These are phyloP conservation scores for Penstemon barbatus DNA, from an alignment of 257 asterid species.

Conservation along the genomic window DNA sequence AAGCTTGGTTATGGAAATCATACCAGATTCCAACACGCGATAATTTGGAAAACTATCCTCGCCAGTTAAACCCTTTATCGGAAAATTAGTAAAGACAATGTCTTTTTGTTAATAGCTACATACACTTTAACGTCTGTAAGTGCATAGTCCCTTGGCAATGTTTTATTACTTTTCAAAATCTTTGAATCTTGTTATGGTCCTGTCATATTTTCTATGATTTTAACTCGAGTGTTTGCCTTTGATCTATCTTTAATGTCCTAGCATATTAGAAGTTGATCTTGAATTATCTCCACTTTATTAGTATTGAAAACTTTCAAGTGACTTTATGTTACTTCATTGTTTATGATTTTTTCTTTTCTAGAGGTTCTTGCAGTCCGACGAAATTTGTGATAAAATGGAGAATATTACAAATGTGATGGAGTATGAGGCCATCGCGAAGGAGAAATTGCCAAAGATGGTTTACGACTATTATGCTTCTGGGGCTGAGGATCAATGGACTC, in stretches of 20 bases:
- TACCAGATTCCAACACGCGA: no score
- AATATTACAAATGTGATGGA: slow-evolving; percentile 68
- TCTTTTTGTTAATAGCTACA: background rate
- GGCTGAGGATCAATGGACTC: slow-evolving; percentile 83
- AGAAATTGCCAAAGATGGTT: slow-evolving; percentile 66
- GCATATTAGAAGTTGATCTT: background rate
- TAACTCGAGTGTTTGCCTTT: background rate
- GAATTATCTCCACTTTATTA: no score
- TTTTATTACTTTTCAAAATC: no score
- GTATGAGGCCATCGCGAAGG: slow-evolving; percentile 57
- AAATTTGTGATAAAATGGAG: slow-evolving; percentile 38
- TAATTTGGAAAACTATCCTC: no score
- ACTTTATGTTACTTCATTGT: slow-evolving; percentile 12
- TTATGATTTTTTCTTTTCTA: slow-evolving; percentile 15
- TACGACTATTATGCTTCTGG: slow-evolving; percentile 73
- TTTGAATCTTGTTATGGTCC: no score
- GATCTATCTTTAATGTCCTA: background rate
- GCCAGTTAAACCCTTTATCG: no score
- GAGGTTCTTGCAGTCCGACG: slow-evolving; percentile 9
- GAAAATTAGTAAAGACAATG: no score
- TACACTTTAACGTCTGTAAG: background rate
- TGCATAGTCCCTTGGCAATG: no score
- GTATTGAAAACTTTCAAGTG: background rate
- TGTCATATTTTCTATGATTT: background rate
- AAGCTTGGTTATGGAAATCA: no score